Evolutionary conservation across 202 grass and related monocot species (phyloP).

Genomic region (Cymbopogon flexuosus): DNA sequence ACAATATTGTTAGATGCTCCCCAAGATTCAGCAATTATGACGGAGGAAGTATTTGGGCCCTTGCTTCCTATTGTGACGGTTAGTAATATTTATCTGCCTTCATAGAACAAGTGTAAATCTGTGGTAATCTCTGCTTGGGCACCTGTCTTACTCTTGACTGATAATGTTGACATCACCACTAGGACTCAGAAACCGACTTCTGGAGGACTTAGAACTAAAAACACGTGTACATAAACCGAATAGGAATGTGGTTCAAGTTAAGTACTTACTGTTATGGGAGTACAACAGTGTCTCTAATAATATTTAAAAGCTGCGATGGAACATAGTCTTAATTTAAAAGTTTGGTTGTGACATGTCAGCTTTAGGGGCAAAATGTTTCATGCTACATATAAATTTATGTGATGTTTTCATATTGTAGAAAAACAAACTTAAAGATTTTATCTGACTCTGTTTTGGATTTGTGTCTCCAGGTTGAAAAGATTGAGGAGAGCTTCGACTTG

Average conservation of each 20-base stretch:
- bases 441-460: background rate
- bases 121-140: background rate
- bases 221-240: background rate
- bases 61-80: conserved; percentile 81
- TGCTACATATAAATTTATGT: background rate
- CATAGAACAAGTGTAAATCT: background rate
- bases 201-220: background rate
- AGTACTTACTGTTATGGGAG: background rate
- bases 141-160: background rate
- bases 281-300: background rate
- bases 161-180: background rate
- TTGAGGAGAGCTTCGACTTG: conserved; percentile 64
- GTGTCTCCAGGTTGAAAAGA: conserved; percentile 62
- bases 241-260: background rate
- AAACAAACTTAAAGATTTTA: background rate
- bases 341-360: background rate
- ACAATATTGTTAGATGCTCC: conserved; percentile 71
- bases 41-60: conserved; percentile 71
- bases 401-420: background rate
- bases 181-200: background rate
- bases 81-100: conserved; percentile 16
- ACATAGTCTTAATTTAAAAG: background rate
- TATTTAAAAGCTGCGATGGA: background rate
- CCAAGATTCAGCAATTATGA: conserved; percentile 61
- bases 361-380: background rate